phyloP scores from a whole-genome alignment of 2,329 filamentous ascomycete species.

The Aspergillus sergii region DNA sequence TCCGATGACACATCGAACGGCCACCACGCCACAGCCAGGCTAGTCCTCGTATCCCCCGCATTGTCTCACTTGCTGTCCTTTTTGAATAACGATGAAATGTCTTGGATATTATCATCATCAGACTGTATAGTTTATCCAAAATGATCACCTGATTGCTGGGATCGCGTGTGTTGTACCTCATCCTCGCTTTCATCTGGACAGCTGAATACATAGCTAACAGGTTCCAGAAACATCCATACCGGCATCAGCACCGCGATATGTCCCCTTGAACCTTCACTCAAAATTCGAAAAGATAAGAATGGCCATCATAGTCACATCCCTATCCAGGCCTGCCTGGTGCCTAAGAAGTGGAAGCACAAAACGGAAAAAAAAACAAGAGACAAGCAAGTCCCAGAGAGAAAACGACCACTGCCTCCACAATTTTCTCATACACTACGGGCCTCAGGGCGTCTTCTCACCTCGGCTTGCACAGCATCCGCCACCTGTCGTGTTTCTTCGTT shows the following conservation, averaged over 20 bases:
- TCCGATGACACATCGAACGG: neutral
- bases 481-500: neutral
- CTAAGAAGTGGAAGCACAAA: neutral
- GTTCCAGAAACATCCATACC: neutral
- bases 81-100: neutral
- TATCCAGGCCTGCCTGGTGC: neutral
- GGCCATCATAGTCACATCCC: neutral
- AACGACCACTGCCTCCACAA: neutral
- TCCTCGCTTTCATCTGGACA: neutral
- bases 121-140: neutral
- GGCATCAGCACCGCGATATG: neutral
- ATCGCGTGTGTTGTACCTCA: neutral
- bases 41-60: neutral
- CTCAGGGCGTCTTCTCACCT: neutral
- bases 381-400: neutral
- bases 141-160: neutral
- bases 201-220: neutral
- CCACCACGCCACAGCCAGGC: neutral
- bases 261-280: neutral
- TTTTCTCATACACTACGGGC: neutral
- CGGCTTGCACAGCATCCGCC: neutral
- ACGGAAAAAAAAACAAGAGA: neutral
- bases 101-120: neutral
- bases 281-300: neutral
- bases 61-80: neutral